Conservation (phyloP, 352 stramenopile genomes). For the Pythium brassicae region DNA sequence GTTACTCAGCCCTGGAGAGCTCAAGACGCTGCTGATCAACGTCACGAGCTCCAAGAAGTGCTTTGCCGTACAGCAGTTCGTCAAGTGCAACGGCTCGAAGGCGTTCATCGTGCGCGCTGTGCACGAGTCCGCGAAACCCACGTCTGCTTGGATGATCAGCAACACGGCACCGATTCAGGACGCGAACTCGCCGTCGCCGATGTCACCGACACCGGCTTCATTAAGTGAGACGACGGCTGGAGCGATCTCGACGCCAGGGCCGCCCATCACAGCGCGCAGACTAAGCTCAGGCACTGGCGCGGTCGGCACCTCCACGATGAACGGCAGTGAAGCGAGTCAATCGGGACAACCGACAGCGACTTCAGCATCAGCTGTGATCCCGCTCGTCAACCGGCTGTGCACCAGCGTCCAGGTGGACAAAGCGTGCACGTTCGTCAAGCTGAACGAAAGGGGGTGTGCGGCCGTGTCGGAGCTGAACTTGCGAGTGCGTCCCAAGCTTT, state of each 20-base stretch:
- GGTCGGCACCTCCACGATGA: background rate
- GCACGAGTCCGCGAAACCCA: conserved; percentile 54
- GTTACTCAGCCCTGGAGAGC: conserved; percentile 52
- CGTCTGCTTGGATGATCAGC: conserved; percentile 79
- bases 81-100: conserved; percentile 69
- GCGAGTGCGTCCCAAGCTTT: conserved; percentile 29
- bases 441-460: conserved; percentile 66
- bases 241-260: background rate
- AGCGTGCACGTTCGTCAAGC: conserved; percentile 72
- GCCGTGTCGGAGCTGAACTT: conserved; percentile 65
- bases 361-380: conserved; percentile 11
- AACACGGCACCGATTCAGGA: conserved; percentile 53
- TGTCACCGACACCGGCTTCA: background rate
- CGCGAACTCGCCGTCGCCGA: background rate
- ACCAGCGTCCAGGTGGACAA: conserved; percentile 65
- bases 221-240: background rate
- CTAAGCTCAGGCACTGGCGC: background rate
- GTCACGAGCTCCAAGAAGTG: conserved; percentile 54
- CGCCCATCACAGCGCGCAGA: background rate
- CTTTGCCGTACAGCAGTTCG: conserved; percentile 70
- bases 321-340: background rate
- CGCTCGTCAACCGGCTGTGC: conserved; percentile 49
- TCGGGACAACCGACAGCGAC: conserved; percentile 7
- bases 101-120: conserved; percentile 66
- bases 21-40: conserved; percentile 67